phyloP scores from a whole-genome alignment of 176 grass and related monocot species.

The Melocanna baccifera region DNA sequence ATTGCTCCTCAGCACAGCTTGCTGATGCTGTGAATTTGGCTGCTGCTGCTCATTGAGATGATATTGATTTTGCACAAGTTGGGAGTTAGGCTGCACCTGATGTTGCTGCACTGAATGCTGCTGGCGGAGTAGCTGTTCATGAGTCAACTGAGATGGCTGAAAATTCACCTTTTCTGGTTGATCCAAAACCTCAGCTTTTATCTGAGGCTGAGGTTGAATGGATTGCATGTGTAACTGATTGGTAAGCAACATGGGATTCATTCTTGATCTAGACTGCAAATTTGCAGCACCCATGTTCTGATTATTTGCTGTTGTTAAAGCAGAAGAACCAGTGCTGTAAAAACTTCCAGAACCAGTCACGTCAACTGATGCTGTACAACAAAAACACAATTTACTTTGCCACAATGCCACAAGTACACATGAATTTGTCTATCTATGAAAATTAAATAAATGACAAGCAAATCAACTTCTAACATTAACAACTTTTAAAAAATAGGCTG shows the following conservation, averaged over 20 bases:
- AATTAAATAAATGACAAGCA: not conserved
- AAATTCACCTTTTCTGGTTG: conserved; percentile 70
- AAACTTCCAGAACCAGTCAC: conserved; percentile 64
- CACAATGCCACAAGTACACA: not conserved
- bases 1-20: conserved; percentile 47
- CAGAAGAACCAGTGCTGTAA: conserved; percentile 58
- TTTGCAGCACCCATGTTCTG: conserved; percentile 55
- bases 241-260: conserved; percentile 50
- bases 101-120: conserved; percentile 68
- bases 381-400: conserved; percentile 14
- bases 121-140: conserved; percentile 57
- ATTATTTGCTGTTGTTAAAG: conserved; percentile 61
- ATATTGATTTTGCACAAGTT: conserved; percentile 67
- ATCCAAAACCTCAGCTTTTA: conserved; percentile 79
- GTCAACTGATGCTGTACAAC: conserved; percentile 49
- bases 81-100: conserved; percentile 60
- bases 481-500: not conserved
- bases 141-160: conserved; percentile 59
- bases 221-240: conserved; percentile 76
- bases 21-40: conserved; percentile 56
- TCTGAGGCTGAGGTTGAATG: conserved; percentile 57
- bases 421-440: not conserved
- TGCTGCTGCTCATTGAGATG: conserved; percentile 64
- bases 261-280: conserved; percentile 68
- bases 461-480: not conserved